Evolutionary conservation across 305 asterid species (phyloP), one percentile per base, ranked within the genome.

Genomic region (Plantago lanceolata): DNA sequence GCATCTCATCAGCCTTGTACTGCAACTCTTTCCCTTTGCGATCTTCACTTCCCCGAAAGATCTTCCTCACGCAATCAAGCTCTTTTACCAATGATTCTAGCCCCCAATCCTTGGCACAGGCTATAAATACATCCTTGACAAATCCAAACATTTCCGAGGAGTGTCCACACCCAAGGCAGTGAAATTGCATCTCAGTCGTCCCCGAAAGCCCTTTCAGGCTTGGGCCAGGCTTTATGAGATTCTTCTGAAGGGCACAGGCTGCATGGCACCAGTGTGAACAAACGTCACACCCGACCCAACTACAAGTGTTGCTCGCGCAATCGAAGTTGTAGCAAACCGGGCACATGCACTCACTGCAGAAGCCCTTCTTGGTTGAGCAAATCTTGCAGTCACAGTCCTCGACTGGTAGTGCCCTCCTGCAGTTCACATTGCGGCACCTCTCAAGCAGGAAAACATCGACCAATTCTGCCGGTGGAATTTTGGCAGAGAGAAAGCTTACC

Each of bases 191-290:
- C 79, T 87, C 97, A 3, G 89, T 89, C 29, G 79, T 77, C 65
- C 87, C 89, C 0, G 83, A 79, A 47, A 83, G 79, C 68, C 90
- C 94, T 63, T 82, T 80, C 76, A 81, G 67, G 70, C 81, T 72
- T 14, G 93, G 84, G 3, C 96, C 95, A 0, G 95, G 94, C 72
- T 71, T 85, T 59, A 91, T 82, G 58, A 91, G 78, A 66, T 81
- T 86, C 61, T 77, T 78, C 62, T 83, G 78, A 19, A 87, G 84
- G 68, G 94, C 96, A 17, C 98, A 92, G 8, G 80, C 84, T 1
- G 97, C 95, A 52, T 92, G 98, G 50, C 98, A 87, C 98, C 98
- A 92, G 59, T 92, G 98, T 0, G 97, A 80, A 71, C 98, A 92
- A 24, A 87, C 93, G 66, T 92, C 98, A 64, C 96, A 91, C n/a